A percentile compares a stretch with the other conserved stretches of the same genome.
Evolutionary conservation across 2,329 filamentous ascomycete genomes (phyloP).

Genomic region (Hypoxylon sp.): DNA sequence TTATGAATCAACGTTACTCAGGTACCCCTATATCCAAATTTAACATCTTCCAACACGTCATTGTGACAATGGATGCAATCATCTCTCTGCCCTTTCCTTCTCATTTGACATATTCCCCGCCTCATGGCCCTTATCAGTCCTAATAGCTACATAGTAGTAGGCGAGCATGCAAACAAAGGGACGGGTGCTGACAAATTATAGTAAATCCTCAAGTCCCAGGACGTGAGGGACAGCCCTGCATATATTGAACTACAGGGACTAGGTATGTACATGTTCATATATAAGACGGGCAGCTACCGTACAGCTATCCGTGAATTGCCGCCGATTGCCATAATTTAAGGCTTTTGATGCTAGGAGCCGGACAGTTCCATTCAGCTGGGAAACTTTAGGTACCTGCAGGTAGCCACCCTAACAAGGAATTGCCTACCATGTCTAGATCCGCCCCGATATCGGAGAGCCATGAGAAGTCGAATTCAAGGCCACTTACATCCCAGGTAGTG

Average conservation of each 20-base stretch:
- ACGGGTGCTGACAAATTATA: background rate
- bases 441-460: slow-evolving; percentile 18
- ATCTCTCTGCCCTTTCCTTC: background rate
- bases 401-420: background rate
- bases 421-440: slow-evolving; percentile 1
- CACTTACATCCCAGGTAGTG: too few species aligned
- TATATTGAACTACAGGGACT: background rate
- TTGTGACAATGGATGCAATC: too few species aligned
- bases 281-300: background rate
- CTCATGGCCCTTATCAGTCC: background rate
- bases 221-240: background rate
- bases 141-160: background rate
- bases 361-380: slow-evolving; percentile 17
- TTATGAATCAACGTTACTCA: too few species aligned
- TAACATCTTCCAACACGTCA: too few species aligned
- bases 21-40: too few species aligned
- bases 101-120: background rate
- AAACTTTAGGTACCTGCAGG: background rate
- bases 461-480: background rate
- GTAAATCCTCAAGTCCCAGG: background rate
- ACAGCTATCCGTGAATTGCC: background rate
- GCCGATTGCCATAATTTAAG: slow-evolving; percentile 7
- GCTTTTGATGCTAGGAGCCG: slow-evolving; percentile 10
- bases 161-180: background rate
- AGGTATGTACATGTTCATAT: background rate